These are phyloP conservation scores for Vishniacozyma victoriae DNA, from an alignment of 768 basidiomycete species.

Conservation along the genomic window DNA sequence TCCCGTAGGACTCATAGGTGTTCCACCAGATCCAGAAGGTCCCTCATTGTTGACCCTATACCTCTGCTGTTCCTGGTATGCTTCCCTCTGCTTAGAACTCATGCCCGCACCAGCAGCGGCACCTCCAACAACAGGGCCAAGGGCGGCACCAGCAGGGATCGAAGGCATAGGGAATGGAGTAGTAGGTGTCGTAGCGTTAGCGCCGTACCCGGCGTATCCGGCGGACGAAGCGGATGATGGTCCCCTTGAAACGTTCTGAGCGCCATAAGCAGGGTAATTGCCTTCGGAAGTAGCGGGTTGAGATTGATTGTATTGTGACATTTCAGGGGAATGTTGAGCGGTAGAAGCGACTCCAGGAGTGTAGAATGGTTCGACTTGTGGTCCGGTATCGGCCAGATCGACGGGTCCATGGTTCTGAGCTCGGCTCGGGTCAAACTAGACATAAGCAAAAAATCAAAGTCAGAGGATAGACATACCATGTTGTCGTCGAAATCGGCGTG, in stretches of 20 bases:
- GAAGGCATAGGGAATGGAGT: constrained; percentile 7
- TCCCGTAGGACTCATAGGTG: constrained; percentile 21
- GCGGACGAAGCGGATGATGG: constrained; percentile 39
- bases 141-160: constrained; percentile 19
- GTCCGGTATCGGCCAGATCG: constrained; percentile 30
- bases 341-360: constrained; percentile 39
- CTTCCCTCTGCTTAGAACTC: constrained; percentile 42
- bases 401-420: constrained; percentile 36
- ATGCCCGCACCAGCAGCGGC: constrained; percentile 25
- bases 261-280: constrained; percentile 20
- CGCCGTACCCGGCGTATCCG: constrained; percentile 42
- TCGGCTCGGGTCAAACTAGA: constrained; percentile 43
- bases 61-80: constrained; percentile 37
- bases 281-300: constrained; percentile 33
- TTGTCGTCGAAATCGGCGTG: constrained; percentile 43
- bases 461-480: constrained; percentile 33
- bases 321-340: constrained; percentile 32
- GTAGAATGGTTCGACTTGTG: constrained; percentile 40
- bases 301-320: constrained; percentile 41
- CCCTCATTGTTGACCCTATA: constrained; percentile 27
- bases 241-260: constrained; percentile 29
- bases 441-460: background rate
- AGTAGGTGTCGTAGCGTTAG: constrained; percentile 6
- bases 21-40: constrained; percentile 6
- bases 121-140: constrained; percentile 17